Conservation (phyloP, 2,329 filamentous ascomycete genomes). For the Hypoxylon sp. region DNA sequence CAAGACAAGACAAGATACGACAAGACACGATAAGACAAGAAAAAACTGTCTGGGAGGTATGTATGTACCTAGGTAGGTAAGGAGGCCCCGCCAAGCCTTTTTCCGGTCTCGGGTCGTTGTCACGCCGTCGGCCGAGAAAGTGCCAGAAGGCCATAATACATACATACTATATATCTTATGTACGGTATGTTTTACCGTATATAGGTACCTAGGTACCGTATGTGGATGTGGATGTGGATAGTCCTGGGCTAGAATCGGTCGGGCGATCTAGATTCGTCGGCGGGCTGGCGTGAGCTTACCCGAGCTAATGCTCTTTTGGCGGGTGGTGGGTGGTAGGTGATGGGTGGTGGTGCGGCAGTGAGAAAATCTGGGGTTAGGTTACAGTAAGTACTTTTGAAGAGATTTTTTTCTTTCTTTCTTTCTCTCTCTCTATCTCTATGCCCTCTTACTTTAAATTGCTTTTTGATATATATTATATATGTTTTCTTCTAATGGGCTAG, state of each 20-base stretch:
- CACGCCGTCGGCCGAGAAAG: conserved; percentile 19
- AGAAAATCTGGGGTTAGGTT: conserved; percentile 39
- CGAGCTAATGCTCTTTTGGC: conserved; percentile 5
- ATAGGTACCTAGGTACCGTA: too few species aligned
- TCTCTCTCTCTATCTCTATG: neutral
- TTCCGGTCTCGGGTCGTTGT: too few species aligned
- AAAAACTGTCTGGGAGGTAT: neutral
- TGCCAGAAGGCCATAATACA: conserved; percentile 23
- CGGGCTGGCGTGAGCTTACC: conserved; percentile 5
- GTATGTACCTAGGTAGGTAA: conserved; percentile 1
- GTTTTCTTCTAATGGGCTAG: neutral
- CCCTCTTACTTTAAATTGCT: neutral
- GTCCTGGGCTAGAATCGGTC: conserved; percentile 3
- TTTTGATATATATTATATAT: too few species aligned
- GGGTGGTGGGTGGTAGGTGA: neutral
- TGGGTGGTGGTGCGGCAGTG: conserved; percentile 30
- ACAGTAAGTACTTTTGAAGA: conserved; percentile 6
- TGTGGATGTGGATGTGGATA: too few species aligned
- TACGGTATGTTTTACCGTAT: too few species aligned
- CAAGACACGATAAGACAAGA: neutral
- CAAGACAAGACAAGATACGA: neutral
- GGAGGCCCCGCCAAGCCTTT: conserved; percentile 20
- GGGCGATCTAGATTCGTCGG: conserved; percentile 37
- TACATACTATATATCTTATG: too few species aligned
- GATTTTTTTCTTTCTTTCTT: neutral